Base-by-base conservation (phyloP, 1,284 basidiomycete species). In the Thelephora terrestris region DNA sequence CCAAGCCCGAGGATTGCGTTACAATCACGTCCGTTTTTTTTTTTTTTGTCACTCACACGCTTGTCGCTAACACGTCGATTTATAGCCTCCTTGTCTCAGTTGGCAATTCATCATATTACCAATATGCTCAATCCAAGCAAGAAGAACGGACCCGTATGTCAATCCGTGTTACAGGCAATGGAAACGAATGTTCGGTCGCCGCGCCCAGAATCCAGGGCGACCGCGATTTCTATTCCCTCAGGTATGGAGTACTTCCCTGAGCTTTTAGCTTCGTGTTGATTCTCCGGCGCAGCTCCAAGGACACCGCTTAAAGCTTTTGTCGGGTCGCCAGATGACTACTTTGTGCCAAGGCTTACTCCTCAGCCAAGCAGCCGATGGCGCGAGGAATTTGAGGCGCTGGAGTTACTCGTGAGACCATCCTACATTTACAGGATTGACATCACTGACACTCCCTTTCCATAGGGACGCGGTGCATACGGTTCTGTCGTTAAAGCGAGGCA, bases 401-500 rank as follows among this genome's bases (percentile, higher is more conserved):
- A 90, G 57, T 63, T 88, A 23, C 58, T 89, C 55, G 85, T 85
- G 52, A 16, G 74, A 61, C 7, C 43, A 37, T 14, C 5, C 23
- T 24, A 27, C 36, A 21, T 40, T 27, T 45, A 23, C 14, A 27
- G 16, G 24, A 32, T 32, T 9, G 7, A 32, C 6, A 20, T 7
- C 16, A n/a, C 37, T 44, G 25, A 18, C 23, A 21, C 49, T 32
- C 24, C 46, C 40, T 50, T 40, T 29, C 42, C 21, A 2, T 52
- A 90, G 85, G 93, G 94, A 1, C 88, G 86, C 61, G 93, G 93
- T 1, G 92, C 87, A 0, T 98, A 94, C 62, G 92, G 93, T 0
- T 87, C 89, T 20, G 94, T 97, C 0, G 91, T 96, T 40, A 97
- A 97, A 64, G 93, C 92, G 1, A 73, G 84, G 47, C 94, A 97